Percentiles rank a stretch among this genome's conserved stretches.
Evolutionary conservation across 306 rosid species (phyloP).

Genomic region (Arachis hypogaea): DNA sequence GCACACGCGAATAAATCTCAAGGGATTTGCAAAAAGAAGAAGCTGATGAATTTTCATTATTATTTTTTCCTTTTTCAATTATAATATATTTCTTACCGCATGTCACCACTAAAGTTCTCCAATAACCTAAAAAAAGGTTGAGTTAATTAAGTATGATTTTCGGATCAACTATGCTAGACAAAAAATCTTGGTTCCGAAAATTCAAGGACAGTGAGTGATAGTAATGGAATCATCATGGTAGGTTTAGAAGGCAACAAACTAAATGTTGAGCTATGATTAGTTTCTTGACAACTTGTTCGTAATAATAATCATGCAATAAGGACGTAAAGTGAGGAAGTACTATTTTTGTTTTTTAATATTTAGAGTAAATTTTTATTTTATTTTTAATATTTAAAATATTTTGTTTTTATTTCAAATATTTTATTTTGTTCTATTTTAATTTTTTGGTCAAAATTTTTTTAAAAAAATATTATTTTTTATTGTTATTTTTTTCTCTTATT

Average conservation of each 20-base stretch:
- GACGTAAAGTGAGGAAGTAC: neutral
- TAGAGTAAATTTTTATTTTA: no score
- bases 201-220: constrained; percentile 40
- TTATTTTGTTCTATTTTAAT: no score
- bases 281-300: constrained; percentile 45
- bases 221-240: constrained; percentile 44
- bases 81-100: neutral
- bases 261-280: constrained; percentile 34
- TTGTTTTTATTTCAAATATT: no score
- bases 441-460: no score
- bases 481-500: no score
- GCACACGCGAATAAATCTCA: constrained; percentile 45
- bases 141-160: constrained; percentile 18
- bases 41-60: neutral
- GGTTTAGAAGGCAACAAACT: constrained; percentile 34
- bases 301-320: constrained; percentile 40
- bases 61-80: neutral
- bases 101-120: constrained; percentile 9
- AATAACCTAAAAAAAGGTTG: neutral
- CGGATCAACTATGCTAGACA: constrained; percentile 16
- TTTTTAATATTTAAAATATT: no score
- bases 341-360: no score
- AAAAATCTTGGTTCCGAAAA: constrained; percentile 43
- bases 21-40: constrained; percentile 43
- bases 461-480: no score